Conservation (phyloP, 1,284 basidiomycete species). For the Tausonia pullulans region DNA sequence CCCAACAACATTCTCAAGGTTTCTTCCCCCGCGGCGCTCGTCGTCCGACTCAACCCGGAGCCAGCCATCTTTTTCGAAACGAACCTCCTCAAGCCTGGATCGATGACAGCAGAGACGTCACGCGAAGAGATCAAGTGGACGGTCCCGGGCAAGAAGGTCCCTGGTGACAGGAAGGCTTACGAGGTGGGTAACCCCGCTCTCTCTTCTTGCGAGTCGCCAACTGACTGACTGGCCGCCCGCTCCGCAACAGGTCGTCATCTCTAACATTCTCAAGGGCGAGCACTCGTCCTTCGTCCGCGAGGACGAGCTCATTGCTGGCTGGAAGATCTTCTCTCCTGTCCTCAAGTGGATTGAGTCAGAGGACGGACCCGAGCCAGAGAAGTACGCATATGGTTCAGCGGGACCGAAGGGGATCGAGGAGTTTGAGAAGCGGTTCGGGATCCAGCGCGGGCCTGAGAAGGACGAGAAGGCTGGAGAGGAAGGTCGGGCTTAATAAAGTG, state of each 20-base stretch:
- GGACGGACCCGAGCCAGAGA: constrained; percentile 14
- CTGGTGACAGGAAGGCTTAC: constrained; percentile 17
- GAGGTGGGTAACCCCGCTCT: constrained; percentile 10
- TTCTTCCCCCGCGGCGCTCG: constrained; percentile 3
- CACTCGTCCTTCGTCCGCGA: constrained; percentile 17
- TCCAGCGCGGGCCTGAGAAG: no score
- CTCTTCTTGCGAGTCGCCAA: not conserved
- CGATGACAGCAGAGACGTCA: constrained; percentile 5
- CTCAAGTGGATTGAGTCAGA: constrained; percentile 17
- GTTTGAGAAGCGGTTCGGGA: constrained; percentile 18
- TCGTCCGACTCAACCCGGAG: constrained; percentile 16
- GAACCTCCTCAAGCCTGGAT: constrained; percentile 13
- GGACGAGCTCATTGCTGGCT: constrained; percentile 18
- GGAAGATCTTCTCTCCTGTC: constrained; percentile 19
- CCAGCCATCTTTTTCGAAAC: constrained; percentile 15
- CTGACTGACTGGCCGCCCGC: not conserved
- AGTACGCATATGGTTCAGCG: constrained; percentile 18
- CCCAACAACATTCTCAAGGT: constrained; percentile 11
- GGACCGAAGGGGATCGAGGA: constrained; percentile 17
- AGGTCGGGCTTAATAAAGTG: no score
- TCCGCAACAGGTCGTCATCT: not conserved
- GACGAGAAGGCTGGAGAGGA: not conserved
- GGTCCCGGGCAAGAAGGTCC: constrained; percentile 15
- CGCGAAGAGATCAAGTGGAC: constrained; percentile 14
- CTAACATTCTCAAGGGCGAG: constrained; percentile 17